A percentile compares a stretch with the other conserved stretches of the same genome.
Evolutionary conservation across 352 stramenopile genomes (phyloP).

Genomic region (Pythium volutum): DNA sequence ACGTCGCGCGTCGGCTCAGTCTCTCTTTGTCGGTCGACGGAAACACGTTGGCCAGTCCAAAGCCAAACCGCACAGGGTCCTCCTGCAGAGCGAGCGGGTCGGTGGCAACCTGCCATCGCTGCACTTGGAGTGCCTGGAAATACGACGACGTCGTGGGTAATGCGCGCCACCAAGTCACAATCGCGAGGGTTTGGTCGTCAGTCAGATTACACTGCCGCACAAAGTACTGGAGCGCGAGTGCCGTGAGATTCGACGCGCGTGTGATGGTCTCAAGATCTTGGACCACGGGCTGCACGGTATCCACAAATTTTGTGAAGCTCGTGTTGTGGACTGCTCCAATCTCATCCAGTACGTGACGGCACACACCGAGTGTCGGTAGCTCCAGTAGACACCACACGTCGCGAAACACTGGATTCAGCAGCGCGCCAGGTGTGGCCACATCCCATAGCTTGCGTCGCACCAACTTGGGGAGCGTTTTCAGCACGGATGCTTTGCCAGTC

Average conservation of each 20-base stretch:
- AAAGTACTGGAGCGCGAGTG: constrained; percentile 39
- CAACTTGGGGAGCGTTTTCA: constrained; percentile 15
- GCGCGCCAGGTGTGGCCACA: constrained; percentile 29
- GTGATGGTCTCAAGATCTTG: constrained; percentile 26
- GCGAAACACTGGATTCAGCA: constrained; percentile 41
- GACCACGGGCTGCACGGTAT: constrained; percentile 30
- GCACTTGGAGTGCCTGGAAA: constrained; percentile 43
- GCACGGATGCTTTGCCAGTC: background rate
- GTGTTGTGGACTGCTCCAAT: constrained; percentile 29
- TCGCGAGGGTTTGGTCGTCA: constrained; percentile 24
- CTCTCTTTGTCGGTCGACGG: constrained; percentile 15
- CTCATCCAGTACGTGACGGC: constrained; percentile 40
- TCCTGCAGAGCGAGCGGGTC: constrained; percentile 22
- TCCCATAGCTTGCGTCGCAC: constrained; percentile 47
- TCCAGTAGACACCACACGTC: constrained; percentile 49
- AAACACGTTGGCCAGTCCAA: constrained; percentile 43
- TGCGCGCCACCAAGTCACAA: constrained; percentile 43
- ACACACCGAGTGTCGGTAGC: constrained; percentile 13
- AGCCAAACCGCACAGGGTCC: constrained; percentile 45
- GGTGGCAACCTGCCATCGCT: constrained; percentile 30
- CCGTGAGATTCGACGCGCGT: constrained; percentile 34
- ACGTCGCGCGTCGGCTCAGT: constrained; percentile 27
- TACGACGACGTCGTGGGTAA: constrained; percentile 38
- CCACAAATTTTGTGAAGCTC: constrained; percentile 29
- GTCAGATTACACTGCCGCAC: constrained; percentile 31